Conservation (phyloP, 2,329 filamentous ascomycete genomes). For the Setomelanomma holmii region DNA sequence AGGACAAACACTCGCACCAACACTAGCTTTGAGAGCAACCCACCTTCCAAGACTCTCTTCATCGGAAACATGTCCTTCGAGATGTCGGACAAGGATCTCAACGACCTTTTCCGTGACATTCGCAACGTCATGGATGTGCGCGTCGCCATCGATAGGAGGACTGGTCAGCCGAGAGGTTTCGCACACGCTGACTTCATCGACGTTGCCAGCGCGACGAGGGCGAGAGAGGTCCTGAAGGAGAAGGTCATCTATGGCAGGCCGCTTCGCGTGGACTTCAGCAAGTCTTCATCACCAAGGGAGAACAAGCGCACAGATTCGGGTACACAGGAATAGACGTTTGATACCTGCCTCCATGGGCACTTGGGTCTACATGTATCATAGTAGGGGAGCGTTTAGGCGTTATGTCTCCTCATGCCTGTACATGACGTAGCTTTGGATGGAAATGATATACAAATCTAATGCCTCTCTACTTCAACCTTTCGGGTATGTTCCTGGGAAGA, state of each 20-base stretch:
- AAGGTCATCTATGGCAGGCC: conserved; percentile 70
- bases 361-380: conserved; percentile 43
- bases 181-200: conserved; percentile 82
- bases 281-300: conserved; percentile 15
- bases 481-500: no score
- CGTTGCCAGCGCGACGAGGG: conserved; percentile 68
- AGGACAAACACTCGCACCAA: not conserved
- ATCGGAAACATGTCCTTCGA: conserved; percentile 88
- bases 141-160: conserved; percentile 81
- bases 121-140: conserved; percentile 76
- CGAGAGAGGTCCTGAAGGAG: conserved; percentile 61
- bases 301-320: conserved; percentile 20
- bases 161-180: conserved; percentile 82
- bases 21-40: conserved; percentile 33
- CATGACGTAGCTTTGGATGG: conserved; percentile 13
- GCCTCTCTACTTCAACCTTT: no score
- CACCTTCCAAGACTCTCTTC: conserved; percentile 73
- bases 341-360: conserved; percentile 5
- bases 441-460: conserved; percentile 17
- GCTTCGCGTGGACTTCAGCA: conserved; percentile 71
- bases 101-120: conserved; percentile 75
- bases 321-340: conserved; percentile 16
- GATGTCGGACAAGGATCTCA: conserved; percentile 82
- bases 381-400: conserved; percentile 35
- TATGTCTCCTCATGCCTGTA: conserved; percentile 35